Evolutionary conservation across 371 early-diverging fungal species (phyloP).

Genomic region (Homolaphlyctis polyrhiza): DNA sequence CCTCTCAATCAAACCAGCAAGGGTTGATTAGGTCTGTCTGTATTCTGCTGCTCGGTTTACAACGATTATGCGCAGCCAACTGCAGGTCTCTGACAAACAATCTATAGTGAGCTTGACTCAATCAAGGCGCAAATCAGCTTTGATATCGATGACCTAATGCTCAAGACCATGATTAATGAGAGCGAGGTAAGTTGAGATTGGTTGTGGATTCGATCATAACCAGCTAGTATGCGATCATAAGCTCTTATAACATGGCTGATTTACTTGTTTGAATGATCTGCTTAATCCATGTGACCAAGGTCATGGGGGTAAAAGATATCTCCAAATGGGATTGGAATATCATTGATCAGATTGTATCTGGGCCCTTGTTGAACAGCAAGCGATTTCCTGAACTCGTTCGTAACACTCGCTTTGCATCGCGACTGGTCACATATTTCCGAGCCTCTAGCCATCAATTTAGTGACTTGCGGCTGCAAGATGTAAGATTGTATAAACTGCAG

Average conservation of each 20-base stretch:
- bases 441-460: slow-evolving; percentile 73
- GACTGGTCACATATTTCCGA: slow-evolving; percentile 69
- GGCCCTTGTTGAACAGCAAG: slow-evolving; percentile 65
- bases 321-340: slow-evolving; percentile 82
- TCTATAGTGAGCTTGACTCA: no score
- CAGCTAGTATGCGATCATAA: no score
- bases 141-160: slow-evolving; percentile 73
- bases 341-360: slow-evolving; percentile 68
- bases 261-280: not conserved
- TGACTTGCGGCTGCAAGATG: not conserved
- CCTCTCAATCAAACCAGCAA: no score
- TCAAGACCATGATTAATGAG: slow-evolving; percentile 53
- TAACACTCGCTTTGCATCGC: slow-evolving; percentile 68
- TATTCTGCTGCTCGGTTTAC: no score
- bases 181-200: slow-evolving; percentile 49
- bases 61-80: no score
- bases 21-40: no score
- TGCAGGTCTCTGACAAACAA: no score
- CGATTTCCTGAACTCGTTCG: slow-evolving; percentile 75
- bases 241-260: not conserved
- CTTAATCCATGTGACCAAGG: slow-evolving; percentile 17
- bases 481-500: not conserved
- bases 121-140: slow-evolving; percentile 33
- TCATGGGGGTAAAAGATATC: slow-evolving; percentile 66
- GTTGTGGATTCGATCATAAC: no score